Conservation (phyloP, 805 yeast species). For the Lipomyces spencermartinsiae region DNA sequence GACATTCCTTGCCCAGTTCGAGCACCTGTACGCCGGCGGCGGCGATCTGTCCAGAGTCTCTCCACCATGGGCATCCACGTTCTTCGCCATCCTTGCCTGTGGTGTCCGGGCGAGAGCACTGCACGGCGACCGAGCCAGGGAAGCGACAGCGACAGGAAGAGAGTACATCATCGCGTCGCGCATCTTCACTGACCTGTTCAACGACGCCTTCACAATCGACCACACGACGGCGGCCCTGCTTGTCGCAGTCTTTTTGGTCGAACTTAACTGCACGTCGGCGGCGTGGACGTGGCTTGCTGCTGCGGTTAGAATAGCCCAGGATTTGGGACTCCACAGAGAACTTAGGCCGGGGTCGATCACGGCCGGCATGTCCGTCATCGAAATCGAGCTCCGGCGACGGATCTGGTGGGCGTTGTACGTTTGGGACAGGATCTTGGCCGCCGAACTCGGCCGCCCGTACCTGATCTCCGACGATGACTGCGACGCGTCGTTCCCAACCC, state of each 20-base stretch:
- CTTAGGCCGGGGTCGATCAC: neutral
- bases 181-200: slow-evolving; percentile 28
- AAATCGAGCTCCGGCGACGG: slow-evolving; percentile 36
- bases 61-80: slow-evolving; percentile 36
- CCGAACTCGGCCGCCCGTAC: slow-evolving; percentile 34
- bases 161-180: slow-evolving; percentile 22
- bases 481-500: slow-evolving; percentile 31
- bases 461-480: slow-evolving; percentile 34
- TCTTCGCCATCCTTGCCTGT: slow-evolving; percentile 41
- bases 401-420: slow-evolving; percentile 41
- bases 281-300: slow-evolving; percentile 41
- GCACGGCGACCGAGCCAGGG: slow-evolving; percentile 29
- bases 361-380: slow-evolving; percentile 14
- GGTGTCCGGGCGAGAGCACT: slow-evolving; percentile 38
- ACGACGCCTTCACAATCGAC: slow-evolving; percentile 35
- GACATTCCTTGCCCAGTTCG: slow-evolving; percentile 32
- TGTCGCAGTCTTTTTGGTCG: slow-evolving; percentile 38
- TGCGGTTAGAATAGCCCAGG: slow-evolving; percentile 37
- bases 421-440: slow-evolving; percentile 40
- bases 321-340: slow-evolving; percentile 33
- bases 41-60: slow-evolving; percentile 20
- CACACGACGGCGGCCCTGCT: slow-evolving; percentile 38
- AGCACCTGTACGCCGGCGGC: slow-evolving; percentile 28
- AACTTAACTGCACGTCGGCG: slow-evolving; percentile 37
- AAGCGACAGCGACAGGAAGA: slow-evolving; percentile 28